Base-by-base conservation (phyloP, 2,329 filamentous ascomycete species). In the Penicillium sp. region DNA sequence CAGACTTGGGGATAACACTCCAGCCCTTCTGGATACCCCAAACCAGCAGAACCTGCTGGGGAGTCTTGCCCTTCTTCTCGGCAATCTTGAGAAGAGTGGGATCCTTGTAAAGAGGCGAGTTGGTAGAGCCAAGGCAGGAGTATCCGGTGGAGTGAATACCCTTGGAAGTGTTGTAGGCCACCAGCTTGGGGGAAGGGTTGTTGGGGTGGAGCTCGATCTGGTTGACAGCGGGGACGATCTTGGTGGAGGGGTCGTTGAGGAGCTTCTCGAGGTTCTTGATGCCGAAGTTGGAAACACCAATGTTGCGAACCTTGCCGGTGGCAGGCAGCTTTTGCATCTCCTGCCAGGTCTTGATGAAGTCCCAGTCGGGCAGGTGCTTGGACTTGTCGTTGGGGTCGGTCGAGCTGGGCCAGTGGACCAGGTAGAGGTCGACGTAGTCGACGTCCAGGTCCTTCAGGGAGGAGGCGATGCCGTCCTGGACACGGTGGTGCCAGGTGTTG, bases 221-320 rank as follows among this genome's bases (percentile, higher is more conserved):
- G 61, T 78, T 75, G 28, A 72, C 76, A 4, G 77, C 75, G n/a
- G 78, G 74, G 44, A 78, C 66, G 43, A 78, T 72, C 49, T 67
- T 73, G 44, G 69, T 69, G 84, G 68, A 83, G 84, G 65, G 68
- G 60, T 86, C 80, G 59, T 79, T 82, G 54, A 93, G 76, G 50
- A 93, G 78, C 69, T 81, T 87, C 78, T 92, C 86, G 32, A 93
- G 75, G 72, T 93, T 88, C 70, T 76, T 81, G 68, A 91, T 88
- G 56, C 79, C 86, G 69, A 95, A 93, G 79, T 95, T 95, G 70
- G 87, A 89, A 49, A 93, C 86, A 61, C 88, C 88, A 66, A 92
- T 89, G 75, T 88, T 89, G 71, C 79, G 81, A 44, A 87, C 87
- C 72, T 89, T 88, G 68, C 71, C 71, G 20, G 72, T 74, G 35